Evolutionary conservation across 148 eudicot genomes (phyloP).

Genomic region (Vaccinium macrocarpon): DNA sequence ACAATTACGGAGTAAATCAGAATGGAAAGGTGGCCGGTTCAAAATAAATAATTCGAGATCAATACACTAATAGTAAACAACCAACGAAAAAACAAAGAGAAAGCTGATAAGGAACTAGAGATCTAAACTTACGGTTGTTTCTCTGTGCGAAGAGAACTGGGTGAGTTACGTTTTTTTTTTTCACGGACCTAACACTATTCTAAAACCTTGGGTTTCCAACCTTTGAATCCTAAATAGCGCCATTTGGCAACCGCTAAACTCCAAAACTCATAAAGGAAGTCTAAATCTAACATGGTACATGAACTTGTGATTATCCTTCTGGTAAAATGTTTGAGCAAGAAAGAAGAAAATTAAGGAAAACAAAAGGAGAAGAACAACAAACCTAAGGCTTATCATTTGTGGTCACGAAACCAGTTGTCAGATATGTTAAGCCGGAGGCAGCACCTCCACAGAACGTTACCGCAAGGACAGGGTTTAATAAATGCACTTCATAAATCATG

Average conservation of each 20-base stretch:
- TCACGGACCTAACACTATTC: background rate
- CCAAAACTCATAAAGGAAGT: background rate
- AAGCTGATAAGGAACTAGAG: background rate
- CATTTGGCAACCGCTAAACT: background rate
- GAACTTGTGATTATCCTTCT: background rate
- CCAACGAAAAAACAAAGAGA: background rate
- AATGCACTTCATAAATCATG: background rate
- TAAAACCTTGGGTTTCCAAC: background rate
- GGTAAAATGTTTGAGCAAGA: background rate
- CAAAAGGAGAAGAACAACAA: background rate
- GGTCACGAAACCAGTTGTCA: background rate
- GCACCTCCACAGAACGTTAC: background rate
- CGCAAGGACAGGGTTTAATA: background rate
- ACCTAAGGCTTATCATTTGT: background rate
- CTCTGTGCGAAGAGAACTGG: background rate
- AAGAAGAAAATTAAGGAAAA: background rate
- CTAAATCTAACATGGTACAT: background rate
- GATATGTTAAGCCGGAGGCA: background rate
- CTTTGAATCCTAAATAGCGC: background rate
- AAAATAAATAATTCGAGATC: background rate
- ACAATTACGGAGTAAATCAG: background rate
- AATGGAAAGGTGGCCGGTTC: background rate
- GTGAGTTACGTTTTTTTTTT: background rate
- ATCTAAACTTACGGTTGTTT: background rate
- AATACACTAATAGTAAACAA: background rate